Percentiles rank a stretch among this genome's conserved stretches.
Evolutionary conservation across 257 asterid species (phyloP).

Genomic region (Gentiana straminea): DNA sequence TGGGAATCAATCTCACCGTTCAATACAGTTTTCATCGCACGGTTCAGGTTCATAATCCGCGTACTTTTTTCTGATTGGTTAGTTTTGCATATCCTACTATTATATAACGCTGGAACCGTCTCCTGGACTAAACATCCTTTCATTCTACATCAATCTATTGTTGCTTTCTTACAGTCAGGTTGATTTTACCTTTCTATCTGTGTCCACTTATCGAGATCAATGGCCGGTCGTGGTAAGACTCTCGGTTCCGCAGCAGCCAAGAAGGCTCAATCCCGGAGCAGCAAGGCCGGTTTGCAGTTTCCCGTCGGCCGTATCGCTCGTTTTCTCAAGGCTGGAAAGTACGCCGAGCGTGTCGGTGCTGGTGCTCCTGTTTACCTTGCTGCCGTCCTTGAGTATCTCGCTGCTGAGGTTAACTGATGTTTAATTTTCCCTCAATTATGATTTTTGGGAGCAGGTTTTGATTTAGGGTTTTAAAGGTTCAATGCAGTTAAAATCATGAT

Average conservation of each 20-base stretch:
- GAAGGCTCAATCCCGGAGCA: conserved; percentile 56
- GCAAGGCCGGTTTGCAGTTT: conserved; percentile 65
- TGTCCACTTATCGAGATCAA: neutral
- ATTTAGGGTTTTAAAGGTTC: neutral
- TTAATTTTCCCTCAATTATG: too few species aligned
- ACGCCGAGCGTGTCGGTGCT: conserved; percentile 74
- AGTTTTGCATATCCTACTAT: neutral
- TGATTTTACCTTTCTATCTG: neutral
- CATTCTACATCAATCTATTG: neutral
- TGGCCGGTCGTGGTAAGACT: conserved; percentile 79
- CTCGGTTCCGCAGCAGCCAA: conserved; percentile 59
- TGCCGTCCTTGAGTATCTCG: conserved; percentile 66
- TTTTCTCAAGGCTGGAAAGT: conserved; percentile 69
- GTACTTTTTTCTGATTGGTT: conserved; percentile 21
- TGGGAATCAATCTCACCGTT: conserved; percentile 22
- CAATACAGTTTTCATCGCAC: conserved; percentile 18
- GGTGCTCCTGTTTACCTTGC: conserved; percentile 82
- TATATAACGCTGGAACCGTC: conserved; percentile 29
- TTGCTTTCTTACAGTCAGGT: neutral
- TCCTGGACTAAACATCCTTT: neutral
- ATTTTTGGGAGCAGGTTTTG: neutral
- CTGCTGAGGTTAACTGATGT: conserved; percentile 43
- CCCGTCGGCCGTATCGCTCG: conserved; percentile 82
- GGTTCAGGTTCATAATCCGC: conserved; percentile 25
- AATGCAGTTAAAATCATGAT: too few species aligned